Evolutionary conservation across 345 rosid species (phyloP).

Genomic region (Salix caprea): DNA sequence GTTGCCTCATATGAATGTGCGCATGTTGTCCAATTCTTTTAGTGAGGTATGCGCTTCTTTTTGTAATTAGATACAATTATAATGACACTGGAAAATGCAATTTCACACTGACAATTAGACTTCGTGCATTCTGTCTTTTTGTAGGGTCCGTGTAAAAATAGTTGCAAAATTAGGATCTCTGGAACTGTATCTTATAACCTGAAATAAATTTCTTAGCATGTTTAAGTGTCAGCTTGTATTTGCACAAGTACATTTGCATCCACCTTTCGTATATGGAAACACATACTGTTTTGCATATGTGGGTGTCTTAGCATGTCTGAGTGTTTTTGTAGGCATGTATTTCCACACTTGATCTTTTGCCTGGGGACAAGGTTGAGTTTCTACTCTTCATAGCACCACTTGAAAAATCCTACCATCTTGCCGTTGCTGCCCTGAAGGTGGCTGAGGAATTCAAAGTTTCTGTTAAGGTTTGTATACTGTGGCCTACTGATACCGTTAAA

Average conservation of each 20-base stretch:
- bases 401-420: conserved; percentile 60
- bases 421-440: conserved; percentile 45
- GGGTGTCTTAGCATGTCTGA: neutral
- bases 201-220: neutral
- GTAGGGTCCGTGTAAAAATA: neutral
- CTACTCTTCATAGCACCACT: conserved; percentile 70
- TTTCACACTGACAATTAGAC: too few species aligned
- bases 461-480: conserved; percentile 52
- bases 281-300: neutral
- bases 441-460: conserved; percentile 55
- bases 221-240: neutral
- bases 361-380: conserved; percentile 67
- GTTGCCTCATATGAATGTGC: conserved; percentile 77
- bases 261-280: neutral
- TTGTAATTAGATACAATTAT: neutral
- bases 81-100: neutral
- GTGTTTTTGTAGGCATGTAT: conserved; percentile 36
- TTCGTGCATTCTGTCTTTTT: neutral
- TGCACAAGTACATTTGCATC: neutral
- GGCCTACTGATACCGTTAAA: conserved; percentile 41
- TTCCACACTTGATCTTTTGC: conserved; percentile 72
- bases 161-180: neutral
- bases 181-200: neutral
- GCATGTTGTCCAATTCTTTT: conserved; percentile 37
- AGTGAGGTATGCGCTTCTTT: conserved; percentile 35